Conservation (phyloP, 108 stramenopile species). For the Cyclotella baltica region DNA sequence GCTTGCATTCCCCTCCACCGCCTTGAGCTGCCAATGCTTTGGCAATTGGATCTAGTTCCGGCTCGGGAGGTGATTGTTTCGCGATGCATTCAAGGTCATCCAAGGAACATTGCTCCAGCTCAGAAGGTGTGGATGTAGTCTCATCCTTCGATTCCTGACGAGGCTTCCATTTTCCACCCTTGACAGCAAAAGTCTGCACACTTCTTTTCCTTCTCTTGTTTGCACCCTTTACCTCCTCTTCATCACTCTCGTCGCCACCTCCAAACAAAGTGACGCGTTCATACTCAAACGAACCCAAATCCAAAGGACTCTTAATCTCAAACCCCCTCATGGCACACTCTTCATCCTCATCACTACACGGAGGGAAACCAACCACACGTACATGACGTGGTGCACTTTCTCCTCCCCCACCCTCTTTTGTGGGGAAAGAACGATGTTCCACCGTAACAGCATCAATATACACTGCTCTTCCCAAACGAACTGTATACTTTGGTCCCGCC, state of each 20-base stretch:
- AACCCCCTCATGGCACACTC: slow-evolving; percentile 60
- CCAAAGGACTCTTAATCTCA: slow-evolving; percentile 59
- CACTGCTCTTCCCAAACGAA: slow-evolving; percentile 63
- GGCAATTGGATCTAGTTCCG: slow-evolving; percentile 10
- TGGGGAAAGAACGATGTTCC: slow-evolving; percentile 64
- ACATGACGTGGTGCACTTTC: slow-evolving; percentile 70
- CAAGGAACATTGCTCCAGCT: slow-evolving; percentile 4
- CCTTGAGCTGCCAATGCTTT: slow-evolving; percentile 9
- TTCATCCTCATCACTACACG: slow-evolving; percentile 50
- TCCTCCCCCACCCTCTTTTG: slow-evolving; percentile 23
- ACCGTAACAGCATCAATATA: slow-evolving; percentile 65
- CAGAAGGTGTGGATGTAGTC: neutral
- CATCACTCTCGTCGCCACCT: slow-evolving; percentile 28
- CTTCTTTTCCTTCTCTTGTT: slow-evolving; percentile 27
- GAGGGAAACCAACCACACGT: slow-evolving; percentile 71
- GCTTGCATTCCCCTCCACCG: slow-evolving; percentile 42
- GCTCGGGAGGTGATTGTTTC: neutral
- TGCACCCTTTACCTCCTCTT: slow-evolving; percentile 5
- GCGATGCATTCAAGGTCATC: slow-evolving; percentile 8
- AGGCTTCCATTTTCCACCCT: slow-evolving; percentile 33
- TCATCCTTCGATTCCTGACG: neutral
- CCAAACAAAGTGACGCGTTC: slow-evolving; percentile 44
- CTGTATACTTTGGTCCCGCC: slow-evolving; percentile 44
- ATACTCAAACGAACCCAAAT: slow-evolving; percentile 61
- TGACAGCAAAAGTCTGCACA: slow-evolving; percentile 46